Evolutionary conservation across 495 filamentous ascomycete genomes (phyloP), one percentile per base, ranked within the genome.

Genomic region (Polyplosphaeria fusca): DNA sequence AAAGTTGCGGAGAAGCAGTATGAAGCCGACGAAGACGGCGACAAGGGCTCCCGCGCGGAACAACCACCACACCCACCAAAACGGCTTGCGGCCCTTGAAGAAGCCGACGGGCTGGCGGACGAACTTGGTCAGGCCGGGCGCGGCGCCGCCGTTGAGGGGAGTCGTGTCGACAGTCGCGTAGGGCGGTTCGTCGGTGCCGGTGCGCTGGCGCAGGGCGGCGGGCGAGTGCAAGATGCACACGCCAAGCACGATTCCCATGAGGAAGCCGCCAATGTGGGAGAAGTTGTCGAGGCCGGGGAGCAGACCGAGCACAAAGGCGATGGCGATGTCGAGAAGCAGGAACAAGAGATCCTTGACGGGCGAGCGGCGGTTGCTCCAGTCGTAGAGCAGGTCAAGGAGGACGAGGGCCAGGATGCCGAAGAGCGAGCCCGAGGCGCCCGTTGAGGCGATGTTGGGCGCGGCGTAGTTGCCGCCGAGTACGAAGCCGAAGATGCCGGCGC

Each of bases 21-120:
- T 89, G 64, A 96, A 93, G 3, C 84, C 84, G 46, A 95, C 76
- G 3, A 93, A 68, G 2, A 90, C 84, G 13, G 82, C 81, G 5
- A 94, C 80, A 49, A 97, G 72, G n/a, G 86, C 86, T 5, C 79
- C 89, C 7, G 82, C 87, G 9, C 93, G 78, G 13, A 96, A 79
- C 20, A 96, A 71, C 93, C 93, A 98, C 91, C 94, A 98, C 9
- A 74, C 86, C 93, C 93, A 98, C 93, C 93, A 98, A 0, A 94
- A 73, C 22, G 88, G 86, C 69, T 92, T 95, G 4, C 93, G 79
- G 19, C 88, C 89, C 68, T 88, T 89, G 77, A 98, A 96, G 71
- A 96, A 96, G 2, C 79, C 80, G 0, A 91, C 63, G 0, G 89
- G 89, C 52, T 82, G 78, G 62, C 82, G 85, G 41, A 82, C 67